These are phyloP conservation scores for Coelastrella sp. DNA, from an alignment of 139 green algal species.

Conservation along the genomic window DNA sequence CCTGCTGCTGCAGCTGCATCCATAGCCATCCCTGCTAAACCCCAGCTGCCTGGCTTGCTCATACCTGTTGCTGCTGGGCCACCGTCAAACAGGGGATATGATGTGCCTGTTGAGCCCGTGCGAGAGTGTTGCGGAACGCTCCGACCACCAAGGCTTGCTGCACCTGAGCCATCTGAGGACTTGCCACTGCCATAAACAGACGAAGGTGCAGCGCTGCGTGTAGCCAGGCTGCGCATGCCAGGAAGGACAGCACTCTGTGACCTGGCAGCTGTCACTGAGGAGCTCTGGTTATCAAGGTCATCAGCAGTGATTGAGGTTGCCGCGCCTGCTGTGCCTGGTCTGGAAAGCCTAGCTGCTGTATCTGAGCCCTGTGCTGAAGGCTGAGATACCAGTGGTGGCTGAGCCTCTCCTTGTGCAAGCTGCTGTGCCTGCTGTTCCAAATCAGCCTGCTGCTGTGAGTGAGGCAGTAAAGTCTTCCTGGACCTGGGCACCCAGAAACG, in stretches of 20 bases:
- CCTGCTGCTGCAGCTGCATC: neutral
- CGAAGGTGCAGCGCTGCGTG: conserved; percentile 1
- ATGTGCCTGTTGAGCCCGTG: neutral
- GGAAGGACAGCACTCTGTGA: neutral
- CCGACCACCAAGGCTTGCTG: no score
- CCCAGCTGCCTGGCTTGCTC: neutral
- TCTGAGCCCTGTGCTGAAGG: neutral
- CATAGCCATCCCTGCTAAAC: neutral
- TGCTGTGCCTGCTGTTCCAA: conserved; percentile 5
- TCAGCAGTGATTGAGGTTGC: neutral
- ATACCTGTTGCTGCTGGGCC: neutral
- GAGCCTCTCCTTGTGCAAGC: neutral
- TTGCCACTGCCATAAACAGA: neutral
- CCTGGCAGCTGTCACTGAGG: neutral
- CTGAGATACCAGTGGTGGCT: neutral
- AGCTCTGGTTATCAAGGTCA: neutral
- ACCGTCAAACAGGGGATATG: neutral
- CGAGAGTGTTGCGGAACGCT: neutral
- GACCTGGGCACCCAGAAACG: neutral
- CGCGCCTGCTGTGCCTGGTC: neutral
- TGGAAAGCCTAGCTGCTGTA: neutral
- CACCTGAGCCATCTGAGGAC: neutral
- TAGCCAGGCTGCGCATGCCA: neutral
- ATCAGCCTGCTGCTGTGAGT: neutral
- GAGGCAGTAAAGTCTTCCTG: neutral